Percentiles rank a stretch among this genome's conserved stretches.
These are phyloP conservation scores for Aspergillus sparsus DNA, from an alignment of 495 filamentous ascomycete species.

Conservation along the genomic window DNA sequence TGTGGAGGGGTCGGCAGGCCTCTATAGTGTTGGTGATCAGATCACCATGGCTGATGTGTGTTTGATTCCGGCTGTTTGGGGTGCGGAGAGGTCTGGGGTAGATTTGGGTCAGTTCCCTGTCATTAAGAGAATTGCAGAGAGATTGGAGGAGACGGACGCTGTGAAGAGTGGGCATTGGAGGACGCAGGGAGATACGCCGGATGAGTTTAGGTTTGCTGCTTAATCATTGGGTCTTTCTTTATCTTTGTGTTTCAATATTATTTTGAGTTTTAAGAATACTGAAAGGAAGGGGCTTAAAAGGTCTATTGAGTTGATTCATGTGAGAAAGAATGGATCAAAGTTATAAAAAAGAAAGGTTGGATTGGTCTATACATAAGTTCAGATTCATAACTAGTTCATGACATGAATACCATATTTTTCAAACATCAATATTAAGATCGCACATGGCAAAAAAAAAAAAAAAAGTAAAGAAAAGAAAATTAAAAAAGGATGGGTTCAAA, in stretches of 20 bases:
- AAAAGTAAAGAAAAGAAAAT: constrained; percentile 4
- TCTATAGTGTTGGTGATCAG: constrained; percentile 52
- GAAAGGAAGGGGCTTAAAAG: background rate
- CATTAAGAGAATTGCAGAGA: constrained; percentile 39
- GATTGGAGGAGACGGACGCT: constrained; percentile 38
- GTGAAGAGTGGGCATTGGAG: constrained; percentile 49
- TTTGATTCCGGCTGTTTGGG: constrained; percentile 53
- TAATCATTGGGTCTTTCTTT: background rate
- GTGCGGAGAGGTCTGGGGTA: constrained; percentile 50
- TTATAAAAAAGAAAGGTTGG: background rate
- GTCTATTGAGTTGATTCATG: background rate
- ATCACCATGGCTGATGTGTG: constrained; percentile 56
- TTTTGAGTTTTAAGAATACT: background rate
- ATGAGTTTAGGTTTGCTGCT: constrained; percentile 35
- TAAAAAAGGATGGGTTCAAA: background rate
- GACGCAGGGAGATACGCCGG: constrained; percentile 50
- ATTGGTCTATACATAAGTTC: background rate
- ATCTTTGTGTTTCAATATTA: background rate
- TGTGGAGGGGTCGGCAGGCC: constrained; percentile 36
- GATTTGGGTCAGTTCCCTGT: constrained; percentile 44
- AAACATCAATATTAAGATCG: background rate
- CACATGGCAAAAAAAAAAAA: background rate
- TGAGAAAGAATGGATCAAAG: background rate
- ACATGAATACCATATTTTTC: constrained; percentile 5
- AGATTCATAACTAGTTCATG: constrained; percentile 15